phyloP scores from a whole-genome alignment of 129 eudicot species.

The Chrysanthemum seticuspe region DNA sequence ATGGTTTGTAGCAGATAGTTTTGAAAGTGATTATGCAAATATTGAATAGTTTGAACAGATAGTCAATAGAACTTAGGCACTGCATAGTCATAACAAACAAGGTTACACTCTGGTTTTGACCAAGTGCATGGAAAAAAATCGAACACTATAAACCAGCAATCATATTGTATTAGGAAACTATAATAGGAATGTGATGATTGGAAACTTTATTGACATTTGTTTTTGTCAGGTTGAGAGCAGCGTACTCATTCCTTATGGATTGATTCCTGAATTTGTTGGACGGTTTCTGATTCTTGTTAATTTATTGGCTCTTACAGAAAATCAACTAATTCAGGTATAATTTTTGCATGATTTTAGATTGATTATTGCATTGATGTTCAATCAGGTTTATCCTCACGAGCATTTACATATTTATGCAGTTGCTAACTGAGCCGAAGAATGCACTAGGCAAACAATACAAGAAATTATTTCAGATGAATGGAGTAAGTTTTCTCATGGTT shows the following conservation, averaged over 20 bases:
- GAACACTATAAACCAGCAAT: neutral
- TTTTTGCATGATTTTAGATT: neutral
- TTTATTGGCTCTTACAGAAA: constrained; percentile 75
- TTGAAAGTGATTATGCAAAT: neutral
- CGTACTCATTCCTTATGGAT: constrained; percentile 73
- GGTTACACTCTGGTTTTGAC: neutral
- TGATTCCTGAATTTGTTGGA: constrained; percentile 87
- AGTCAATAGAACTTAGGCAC: neutral
- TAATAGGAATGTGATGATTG: neutral
- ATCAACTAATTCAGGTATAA: constrained; percentile 77
- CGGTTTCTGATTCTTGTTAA: constrained; percentile 80
- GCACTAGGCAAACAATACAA: constrained; percentile 81
- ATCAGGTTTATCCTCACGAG: constrained; percentile 1
- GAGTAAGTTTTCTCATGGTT: constrained; percentile 37
- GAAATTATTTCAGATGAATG: constrained; percentile 34
- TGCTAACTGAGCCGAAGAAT: constrained; percentile 76
- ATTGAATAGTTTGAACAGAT: neutral
- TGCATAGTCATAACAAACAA: neutral
- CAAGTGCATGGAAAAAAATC: neutral
- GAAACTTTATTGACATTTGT: neutral
- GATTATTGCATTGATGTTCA: neutral
- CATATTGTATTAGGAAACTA: neutral
- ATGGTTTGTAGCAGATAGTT: neutral
- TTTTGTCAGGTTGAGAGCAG: constrained; percentile 74
- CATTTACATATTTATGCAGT: too few relatives aligned